Conservation (phyloP, 371 early-diverging fungal genomes). For the Coemansia sp. region DNA sequence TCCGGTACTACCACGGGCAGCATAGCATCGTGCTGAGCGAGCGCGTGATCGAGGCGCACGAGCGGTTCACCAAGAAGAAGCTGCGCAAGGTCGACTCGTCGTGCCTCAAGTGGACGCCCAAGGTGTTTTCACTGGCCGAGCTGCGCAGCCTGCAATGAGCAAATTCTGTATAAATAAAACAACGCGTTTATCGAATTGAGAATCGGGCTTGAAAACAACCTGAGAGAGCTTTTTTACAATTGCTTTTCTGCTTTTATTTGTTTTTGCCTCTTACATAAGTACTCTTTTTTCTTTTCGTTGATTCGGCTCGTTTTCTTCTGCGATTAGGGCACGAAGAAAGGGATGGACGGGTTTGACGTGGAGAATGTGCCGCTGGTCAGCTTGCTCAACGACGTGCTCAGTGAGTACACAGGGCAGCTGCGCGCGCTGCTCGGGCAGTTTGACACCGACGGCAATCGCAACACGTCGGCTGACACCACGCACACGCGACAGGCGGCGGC, state of each 20-base stretch:
- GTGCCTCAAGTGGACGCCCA: constrained; percentile 77
- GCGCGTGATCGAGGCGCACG: constrained; percentile 78
- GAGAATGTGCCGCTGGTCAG: constrained; percentile 40
- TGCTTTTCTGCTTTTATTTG: not conserved
- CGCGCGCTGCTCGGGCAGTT: constrained; percentile 38
- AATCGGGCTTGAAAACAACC: too few relatives aligned
- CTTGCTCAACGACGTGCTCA: constrained; percentile 30
- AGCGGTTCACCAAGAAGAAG: constrained; percentile 68
- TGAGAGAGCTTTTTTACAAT: too few relatives aligned
- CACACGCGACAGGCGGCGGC: constrained; percentile 13
- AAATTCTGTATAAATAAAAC: too few relatives aligned
- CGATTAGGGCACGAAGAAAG: not conserved
- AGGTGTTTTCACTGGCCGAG: constrained; percentile 75
- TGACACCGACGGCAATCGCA: constrained; percentile 38
- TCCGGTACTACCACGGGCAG: constrained; percentile 94
- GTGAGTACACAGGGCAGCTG: constrained; percentile 39
- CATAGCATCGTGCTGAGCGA: constrained; percentile 90
- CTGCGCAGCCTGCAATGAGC: constrained; percentile 58
- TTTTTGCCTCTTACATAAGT: not conserved
- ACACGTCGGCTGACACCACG: constrained; percentile 14
- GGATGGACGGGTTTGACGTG: constrained; percentile 35
- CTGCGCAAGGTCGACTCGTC: constrained; percentile 75
- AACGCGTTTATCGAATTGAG: too few relatives aligned
- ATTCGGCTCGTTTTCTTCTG: not conserved
- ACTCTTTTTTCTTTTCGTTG: too few relatives aligned